phyloP scores from a whole-genome alignment of 306 rosid genomes.

The Abrus pulchellus region DNA sequence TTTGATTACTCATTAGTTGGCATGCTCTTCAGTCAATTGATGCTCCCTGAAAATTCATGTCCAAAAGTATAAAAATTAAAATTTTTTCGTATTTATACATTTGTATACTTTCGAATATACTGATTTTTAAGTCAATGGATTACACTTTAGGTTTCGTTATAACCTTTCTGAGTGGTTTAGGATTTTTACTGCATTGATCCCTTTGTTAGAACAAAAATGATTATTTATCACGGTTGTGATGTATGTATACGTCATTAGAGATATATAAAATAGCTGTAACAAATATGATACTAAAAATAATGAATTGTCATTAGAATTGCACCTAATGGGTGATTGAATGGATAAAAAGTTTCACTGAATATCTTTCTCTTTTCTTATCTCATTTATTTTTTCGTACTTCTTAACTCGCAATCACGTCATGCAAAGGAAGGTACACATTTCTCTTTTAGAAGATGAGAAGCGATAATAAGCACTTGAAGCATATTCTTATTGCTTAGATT shows the following conservation, averaged over 20 bases:
- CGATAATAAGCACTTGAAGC: not conserved
- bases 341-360: no score
- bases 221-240: no score
- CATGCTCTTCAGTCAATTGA: not conserved
- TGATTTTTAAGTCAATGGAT: not conserved
- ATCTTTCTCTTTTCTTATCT: no score
- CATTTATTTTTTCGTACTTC: no score
- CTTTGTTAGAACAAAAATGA: no score
- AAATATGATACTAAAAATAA: no score
- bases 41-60: not conserved
- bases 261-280: no score
- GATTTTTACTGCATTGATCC: not conserved
- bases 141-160: not conserved
- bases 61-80: not conserved
- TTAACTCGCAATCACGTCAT: not conserved
- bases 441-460: constrained; percentile 18
- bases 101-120: not conserved
- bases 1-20: not conserved
- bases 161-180: not conserved
- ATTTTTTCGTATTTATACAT: not conserved
- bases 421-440: not conserved
- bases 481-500: constrained; percentile 5
- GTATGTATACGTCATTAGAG: no score
- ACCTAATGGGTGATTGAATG: no score
- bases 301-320: no score